A percentile compares a stretch with the other conserved stretches of the same genome.
phyloP scores from a whole-genome alignment of 164 flowering plant species.

The Pachysandra terminalis region DNA sequence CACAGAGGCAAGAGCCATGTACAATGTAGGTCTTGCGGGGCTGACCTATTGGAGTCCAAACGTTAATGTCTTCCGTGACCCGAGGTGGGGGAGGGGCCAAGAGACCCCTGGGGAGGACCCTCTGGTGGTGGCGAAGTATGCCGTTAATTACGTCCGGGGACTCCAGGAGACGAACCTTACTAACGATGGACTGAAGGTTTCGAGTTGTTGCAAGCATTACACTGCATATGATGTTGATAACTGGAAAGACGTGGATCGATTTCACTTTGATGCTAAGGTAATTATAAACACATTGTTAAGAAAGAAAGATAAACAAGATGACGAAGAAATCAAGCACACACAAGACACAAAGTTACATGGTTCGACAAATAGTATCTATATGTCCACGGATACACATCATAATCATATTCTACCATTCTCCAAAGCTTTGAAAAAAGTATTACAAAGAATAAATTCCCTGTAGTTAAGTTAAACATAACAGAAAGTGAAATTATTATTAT shows the following conservation, averaged over 20 bases:
- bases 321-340: not conserved
- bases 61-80: constrained; percentile 71
- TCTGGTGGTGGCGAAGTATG: constrained; percentile 42
- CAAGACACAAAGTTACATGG: too few species aligned
- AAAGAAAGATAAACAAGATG: too few species aligned
- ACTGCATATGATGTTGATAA: constrained; percentile 81
- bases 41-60: constrained; percentile 85
- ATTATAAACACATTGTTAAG: too few species aligned
- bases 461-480: too few species aligned
- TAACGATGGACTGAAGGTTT: constrained; percentile 62
- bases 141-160: constrained; percentile 61
- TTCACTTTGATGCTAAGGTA: constrained; percentile 76
- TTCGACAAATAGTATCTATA: too few species aligned
- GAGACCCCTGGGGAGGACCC: constrained; percentile 93
- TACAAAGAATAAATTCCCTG: too few species aligned
- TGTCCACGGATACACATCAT: too few species aligned
- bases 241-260: constrained; percentile 67
- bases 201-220: constrained; percentile 81
- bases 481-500: too few species aligned
- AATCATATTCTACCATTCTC: too few species aligned
- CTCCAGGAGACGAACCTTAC: constrained; percentile 44
- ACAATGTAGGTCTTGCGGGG: constrained; percentile 73
- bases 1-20: constrained; percentile 83
- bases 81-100: constrained; percentile 81
- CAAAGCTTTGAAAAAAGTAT: too few species aligned